Base-by-base conservation (phyloP, 345 rosid genomes). In the Rhizophora apiculata region DNA sequence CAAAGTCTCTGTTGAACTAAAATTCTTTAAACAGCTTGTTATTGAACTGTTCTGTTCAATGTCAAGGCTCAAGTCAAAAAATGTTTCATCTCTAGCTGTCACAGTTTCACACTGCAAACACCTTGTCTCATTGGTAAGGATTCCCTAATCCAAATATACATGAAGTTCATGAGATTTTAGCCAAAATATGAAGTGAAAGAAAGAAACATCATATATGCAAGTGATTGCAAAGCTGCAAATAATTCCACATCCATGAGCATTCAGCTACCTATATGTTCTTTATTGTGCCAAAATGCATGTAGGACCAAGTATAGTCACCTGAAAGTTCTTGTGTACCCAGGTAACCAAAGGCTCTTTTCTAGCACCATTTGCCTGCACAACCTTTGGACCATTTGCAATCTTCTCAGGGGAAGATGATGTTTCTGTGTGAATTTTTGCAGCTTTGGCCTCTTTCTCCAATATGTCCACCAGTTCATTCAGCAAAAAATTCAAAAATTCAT, bases 1-100 rank as follows among this genome's bases (percentile, higher is more conserved):
- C 80, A 96, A 82, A n/a, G 99, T 96, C 84, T 96, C 99, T 15
- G 99, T 96, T 55, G 99, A 96, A 81, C 99, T 96, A 77, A 96
- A 96, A 79, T 96, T 96, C 77, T 96, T 96, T 90, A 96, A 78
- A 79, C 99, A 96, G 86, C 99, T 92, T 62, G 99, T 92, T 79
- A 96, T 92, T 6, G 99, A 96, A 75, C 95, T 96, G 82, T 96
- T 96, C 78, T 96, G 99, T 65, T 96, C 99, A 71, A 96, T 96
- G 76, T 96, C 99, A 81, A 96, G 98, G 84, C 99, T 96, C 82
- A 96, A 72, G 80, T 96, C 99, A 21, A 96, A 82, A 82, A 96
- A 96, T 0, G 95, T 96, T 81, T 96, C 99, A 58, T 96, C 99
- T 79, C 99, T 90, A 51, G 97, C 99, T 54, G 99, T 96, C 77